These are phyloP conservation scores for Brachypodium distachyon DNA, from an alignment of 202 grass and related monocot genomes.

Conservation along the genomic window DNA sequence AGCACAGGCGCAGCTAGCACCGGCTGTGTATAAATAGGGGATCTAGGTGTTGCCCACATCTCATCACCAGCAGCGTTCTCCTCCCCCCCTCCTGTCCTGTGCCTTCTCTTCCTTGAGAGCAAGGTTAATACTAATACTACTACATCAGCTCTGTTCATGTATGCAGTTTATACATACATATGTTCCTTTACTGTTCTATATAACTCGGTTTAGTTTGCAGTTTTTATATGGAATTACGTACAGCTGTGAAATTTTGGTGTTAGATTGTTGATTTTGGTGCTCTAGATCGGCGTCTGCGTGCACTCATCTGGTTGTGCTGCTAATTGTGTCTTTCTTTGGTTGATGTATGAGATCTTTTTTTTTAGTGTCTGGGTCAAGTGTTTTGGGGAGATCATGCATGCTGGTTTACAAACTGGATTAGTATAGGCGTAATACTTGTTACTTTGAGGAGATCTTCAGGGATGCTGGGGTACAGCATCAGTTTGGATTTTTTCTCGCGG, in stretches of 20 bases:
- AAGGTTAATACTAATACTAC: no score
- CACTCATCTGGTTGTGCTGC: no score
- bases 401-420: background rate
- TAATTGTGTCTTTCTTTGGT: no score
- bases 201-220: no score
- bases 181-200: no score
- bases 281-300: no score
- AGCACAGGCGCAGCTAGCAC: no score
- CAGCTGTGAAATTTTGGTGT: no score
- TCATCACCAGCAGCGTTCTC: background rate
- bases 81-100: background rate
- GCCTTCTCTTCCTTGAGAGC: background rate
- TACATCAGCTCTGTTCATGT: background rate
- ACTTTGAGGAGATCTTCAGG: no score
- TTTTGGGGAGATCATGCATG: background rate
- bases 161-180: background rate
- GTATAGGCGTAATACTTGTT: background rate
- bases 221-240: no score
- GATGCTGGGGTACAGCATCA: background rate
- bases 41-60: background rate
- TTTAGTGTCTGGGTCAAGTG: background rate
- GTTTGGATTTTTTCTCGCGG: background rate
- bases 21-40: conserved; percentile 24
- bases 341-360: background rate
- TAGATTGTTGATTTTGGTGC: background rate